Percentiles rank a stretch among this genome's conserved stretches.
Evolutionary conservation across 768 basidiomycete genomes (phyloP).

Genomic region (Leccinellum rugosiceps): DNA sequence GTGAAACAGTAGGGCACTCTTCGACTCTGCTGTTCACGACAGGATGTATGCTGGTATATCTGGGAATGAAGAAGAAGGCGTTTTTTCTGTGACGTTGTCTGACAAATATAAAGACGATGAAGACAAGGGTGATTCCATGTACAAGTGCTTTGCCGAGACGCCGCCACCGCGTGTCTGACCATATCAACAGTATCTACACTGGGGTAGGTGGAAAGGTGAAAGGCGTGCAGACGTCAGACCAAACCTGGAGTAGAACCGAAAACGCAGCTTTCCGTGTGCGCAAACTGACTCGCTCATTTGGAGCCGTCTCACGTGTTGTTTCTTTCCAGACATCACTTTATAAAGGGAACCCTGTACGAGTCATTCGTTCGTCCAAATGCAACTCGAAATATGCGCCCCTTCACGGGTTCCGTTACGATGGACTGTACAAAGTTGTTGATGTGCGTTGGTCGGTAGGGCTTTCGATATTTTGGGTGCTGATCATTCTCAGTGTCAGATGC

Average conservation of each 20-base stretch:
- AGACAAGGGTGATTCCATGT: conserved; percentile 27
- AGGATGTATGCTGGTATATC: conserved; percentile 10
- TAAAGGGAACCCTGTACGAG: conserved; percentile 16
- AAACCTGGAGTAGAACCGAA: conserved; percentile 11
- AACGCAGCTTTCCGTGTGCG: conserved; percentile 23
- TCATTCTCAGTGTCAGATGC: conserved; percentile 20
- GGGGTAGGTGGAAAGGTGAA: conserved; percentile 22
- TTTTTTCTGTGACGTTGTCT: conserved; percentile 21
- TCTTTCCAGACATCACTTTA: conserved; percentile 16
- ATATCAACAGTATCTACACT: conserved; percentile 23
- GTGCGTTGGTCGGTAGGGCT: conserved; percentile 9
- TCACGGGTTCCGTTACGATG: conserved; percentile 29
- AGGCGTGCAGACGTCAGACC: conserved; percentile 13
- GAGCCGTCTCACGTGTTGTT: background rate
- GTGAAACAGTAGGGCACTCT: conserved; percentile 9
- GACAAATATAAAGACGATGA: conserved; percentile 17
- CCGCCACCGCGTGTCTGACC: background rate
- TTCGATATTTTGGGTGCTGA: background rate
- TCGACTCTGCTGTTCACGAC: conserved; percentile 17
- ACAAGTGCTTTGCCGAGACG: background rate
- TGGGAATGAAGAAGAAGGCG: conserved; percentile 10
- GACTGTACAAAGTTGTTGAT: conserved; percentile 23
- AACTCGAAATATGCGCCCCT: conserved; percentile 26
- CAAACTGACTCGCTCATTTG: background rate
- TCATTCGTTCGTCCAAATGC: conserved; percentile 21